Percentiles rank a stretch among this genome's conserved stretches.
Conservation (phyloP, 2,329 filamentous ascomycete genomes). For the Alternaria sp. region DNA sequence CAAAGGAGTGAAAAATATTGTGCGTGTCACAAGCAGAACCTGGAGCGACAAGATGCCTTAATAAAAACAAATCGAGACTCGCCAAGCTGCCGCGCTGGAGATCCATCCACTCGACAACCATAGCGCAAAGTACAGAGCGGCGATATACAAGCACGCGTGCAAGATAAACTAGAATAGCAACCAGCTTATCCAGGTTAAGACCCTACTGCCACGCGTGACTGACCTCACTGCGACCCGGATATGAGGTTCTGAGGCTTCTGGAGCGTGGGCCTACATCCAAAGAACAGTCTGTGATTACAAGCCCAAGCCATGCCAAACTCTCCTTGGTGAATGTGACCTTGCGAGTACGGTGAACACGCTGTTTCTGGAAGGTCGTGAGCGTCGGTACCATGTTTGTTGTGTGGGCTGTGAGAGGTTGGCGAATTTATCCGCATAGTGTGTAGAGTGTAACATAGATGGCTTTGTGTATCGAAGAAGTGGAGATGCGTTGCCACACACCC, state of each 20-base stretch:
- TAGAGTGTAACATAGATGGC: slow-evolving; percentile 35
- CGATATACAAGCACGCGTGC: slow-evolving; percentile 37
- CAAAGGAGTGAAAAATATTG: background rate
- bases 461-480: slow-evolving; percentile 23
- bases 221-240: slow-evolving; percentile 30
- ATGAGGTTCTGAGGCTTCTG: slow-evolving; percentile 21
- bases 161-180: slow-evolving; percentile 35
- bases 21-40: slow-evolving; percentile 18
- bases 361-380: slow-evolving; percentile 32
- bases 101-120: slow-evolving; percentile 33
- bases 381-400: slow-evolving; percentile 21
- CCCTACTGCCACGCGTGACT: slow-evolving; percentile 37
- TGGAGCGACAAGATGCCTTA: slow-evolving; percentile 31
- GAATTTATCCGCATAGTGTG: slow-evolving; percentile 45
- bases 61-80: slow-evolving; percentile 26
- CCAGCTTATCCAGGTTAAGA: slow-evolving; percentile 22
- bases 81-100: slow-evolving; percentile 37
- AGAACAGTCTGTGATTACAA: slow-evolving; percentile 30
- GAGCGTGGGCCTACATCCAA: slow-evolving; percentile 13
- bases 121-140: slow-evolving; percentile 24
- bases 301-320: slow-evolving; percentile 18
- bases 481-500: slow-evolving; percentile 12
- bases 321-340: slow-evolving; percentile 17
- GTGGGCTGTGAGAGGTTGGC: slow-evolving; percentile 28
- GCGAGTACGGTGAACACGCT: slow-evolving; percentile 21